Evolutionary conservation across 139 green algal genomes (phyloP), one percentile per base, ranked within the genome.

Genomic region (Volvox reticuliferus): DNA sequence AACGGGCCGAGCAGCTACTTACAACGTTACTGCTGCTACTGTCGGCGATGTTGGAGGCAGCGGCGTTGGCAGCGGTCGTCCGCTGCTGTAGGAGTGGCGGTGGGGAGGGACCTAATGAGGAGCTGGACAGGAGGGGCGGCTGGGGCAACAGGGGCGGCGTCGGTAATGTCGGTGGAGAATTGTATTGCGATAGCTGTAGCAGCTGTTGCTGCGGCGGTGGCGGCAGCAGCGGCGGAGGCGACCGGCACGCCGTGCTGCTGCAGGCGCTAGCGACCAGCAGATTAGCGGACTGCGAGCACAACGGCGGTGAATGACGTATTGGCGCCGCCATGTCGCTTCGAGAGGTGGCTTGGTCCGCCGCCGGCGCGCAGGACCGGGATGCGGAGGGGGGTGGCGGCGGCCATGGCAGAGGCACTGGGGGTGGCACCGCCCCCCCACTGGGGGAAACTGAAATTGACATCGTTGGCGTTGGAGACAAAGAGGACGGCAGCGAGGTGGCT

Each of bases 81-180:
- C 75, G 75, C 75, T 81, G 75, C 75, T 81, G 75, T 16, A 81
- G 75, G 32, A 81, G 32, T 6, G 71, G 71, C 71, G 71, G 71
- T 20, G 71, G 71, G 14, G 71, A 35, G 14, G 71, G 71, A 30
- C 71, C 71, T 30, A 35, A 35, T 18, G 71, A 79, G 12, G 65
- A 30, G 65, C 65, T 5, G 9, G 71, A 32, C 71, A 35, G 26
- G 26, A 36, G 75, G 3, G 75, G 75, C 30, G 75, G 75, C 33
- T 2, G 14, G 30, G 75, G 24, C 3, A 13, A 28, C 12, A 76
- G 68, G 2, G 6, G 68, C 68, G 26, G 75, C 75, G 75, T 2
- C 75, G 75, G 30, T 24, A 81, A 3, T 81, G 75, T 3, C 30
- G 32, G 30, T 2, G 30, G 32, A 20, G 75, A 14, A 75, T 75